phyloP scores from a whole-genome alignment of 169 alveolate genomes.

The Perkinsus olseni region DNA sequence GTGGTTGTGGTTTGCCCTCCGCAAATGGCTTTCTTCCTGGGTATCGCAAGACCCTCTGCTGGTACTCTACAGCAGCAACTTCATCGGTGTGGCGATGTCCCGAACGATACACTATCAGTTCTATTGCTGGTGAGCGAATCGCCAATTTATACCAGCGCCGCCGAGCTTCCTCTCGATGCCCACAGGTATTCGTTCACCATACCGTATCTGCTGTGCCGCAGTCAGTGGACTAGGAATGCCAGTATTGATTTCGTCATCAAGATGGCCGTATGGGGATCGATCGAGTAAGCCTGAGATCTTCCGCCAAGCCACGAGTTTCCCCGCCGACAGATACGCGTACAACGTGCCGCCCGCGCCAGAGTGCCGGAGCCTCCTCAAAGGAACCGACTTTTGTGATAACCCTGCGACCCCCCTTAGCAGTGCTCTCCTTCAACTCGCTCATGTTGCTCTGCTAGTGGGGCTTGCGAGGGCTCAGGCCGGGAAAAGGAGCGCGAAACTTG shows the following conservation, averaged over 20 bases:
- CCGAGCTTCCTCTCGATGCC: background rate
- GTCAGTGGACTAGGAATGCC: background rate
- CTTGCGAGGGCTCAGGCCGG: background rate
- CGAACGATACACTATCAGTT: background rate
- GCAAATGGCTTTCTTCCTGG: background rate
- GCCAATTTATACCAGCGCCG: too few relatives aligned
- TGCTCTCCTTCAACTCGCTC: background rate
- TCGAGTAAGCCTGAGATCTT: background rate
- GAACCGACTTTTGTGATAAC: background rate
- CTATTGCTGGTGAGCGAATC: background rate
- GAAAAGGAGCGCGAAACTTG: background rate
- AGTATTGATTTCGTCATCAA: background rate
- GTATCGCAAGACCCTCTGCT: background rate
- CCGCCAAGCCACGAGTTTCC: too few relatives aligned
- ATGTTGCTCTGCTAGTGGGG: background rate
- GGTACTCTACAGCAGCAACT: background rate
- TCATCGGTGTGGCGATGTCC: background rate
- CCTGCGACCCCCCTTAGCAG: background rate
- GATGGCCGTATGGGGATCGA: background rate
- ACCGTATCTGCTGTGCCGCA: background rate
- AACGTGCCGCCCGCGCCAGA: background rate
- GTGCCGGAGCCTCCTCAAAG: background rate
- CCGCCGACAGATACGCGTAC: background rate
- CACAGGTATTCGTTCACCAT: background rate
- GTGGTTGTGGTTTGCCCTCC: background rate